A percentile compares a stretch with the other conserved stretches of the same genome.
phyloP scores from a whole-genome alignment of 768 basidiomycete species.

The Boletus barrowsii region DNA sequence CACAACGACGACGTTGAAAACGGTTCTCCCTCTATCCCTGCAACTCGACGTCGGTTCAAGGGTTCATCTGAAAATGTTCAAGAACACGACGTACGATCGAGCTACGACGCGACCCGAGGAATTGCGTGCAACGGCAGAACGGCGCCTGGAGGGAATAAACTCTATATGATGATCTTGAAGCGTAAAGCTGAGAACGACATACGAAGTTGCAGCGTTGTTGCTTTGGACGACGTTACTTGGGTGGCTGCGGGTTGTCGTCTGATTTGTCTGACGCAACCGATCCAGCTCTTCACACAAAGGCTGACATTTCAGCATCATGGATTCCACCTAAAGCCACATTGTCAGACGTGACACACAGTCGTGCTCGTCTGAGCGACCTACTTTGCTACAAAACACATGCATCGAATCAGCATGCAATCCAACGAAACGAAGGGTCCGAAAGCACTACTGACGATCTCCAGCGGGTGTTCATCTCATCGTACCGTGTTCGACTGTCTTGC shows the following conservation, averaged over 20 bases:
- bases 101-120: background rate
- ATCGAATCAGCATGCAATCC: background rate
- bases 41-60: background rate
- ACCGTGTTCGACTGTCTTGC: background rate
- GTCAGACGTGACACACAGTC: background rate
- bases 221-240: background rate
- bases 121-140: too few relatives aligned
- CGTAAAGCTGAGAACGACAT: background rate
- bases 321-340: background rate
- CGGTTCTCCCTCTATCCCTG: background rate
- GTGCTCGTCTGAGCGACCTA: background rate
- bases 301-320: background rate
- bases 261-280: background rate
- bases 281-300: background rate
- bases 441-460: conserved; percentile 4
- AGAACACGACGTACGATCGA: background rate
- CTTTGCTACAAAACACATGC: background rate
- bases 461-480: background rate
- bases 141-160: background rate
- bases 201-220: background rate
- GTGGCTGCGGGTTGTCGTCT: background rate
- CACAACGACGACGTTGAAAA: background rate
- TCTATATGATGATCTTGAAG: background rate
- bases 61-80: background rate
- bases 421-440: too few relatives aligned